Evolutionary conservation across 306 rosid species (phyloP), one percentile per base, ranked within the genome.

Genomic region (Mucuna pruriens): DNA sequence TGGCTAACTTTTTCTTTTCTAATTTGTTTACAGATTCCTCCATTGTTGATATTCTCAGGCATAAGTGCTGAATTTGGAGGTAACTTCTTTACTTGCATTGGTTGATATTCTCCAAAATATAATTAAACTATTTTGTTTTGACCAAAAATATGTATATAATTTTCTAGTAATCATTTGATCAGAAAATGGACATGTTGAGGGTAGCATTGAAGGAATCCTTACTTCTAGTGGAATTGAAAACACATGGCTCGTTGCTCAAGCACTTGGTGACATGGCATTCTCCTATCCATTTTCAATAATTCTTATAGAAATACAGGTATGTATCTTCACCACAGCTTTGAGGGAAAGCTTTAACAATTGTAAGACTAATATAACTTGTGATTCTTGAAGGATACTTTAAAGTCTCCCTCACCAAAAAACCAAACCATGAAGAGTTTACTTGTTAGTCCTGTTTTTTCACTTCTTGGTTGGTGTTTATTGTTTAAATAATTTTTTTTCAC

Each of bases 51-150:
- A 64, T 84, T 86, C 83, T 91, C 96, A 1, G 91, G 94, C 75
- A 88, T 92, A 54, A 83, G 97, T 86, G 96, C 97, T 74, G 93
- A 94, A 80, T 93, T 93, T 84, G 99, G 97, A 86, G 98, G 98
- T 95, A 88, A 62, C 74, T 25, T 71, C 33, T 29, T 0, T 45
- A 16, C 55, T 71, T 61, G 75, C 31, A n/a, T n/a, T n/a, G n/a
- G n/a, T n/a, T n/a, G n/a, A n/a, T n/a, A n/a, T n/a, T n/a, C n/a
- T n/a, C n/a, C n/a, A n/a, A n/a, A n/a, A 52, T 63, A 71, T 33
- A 17, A 38, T 55, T 2, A 48, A 48, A 76, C 46, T 39, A 78
- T 42, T 52, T 52, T 69, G 60, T 67, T 52, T 39, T 36, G n/a
- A 33, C 7, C 42, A 29, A 52, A 51, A 34, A 33, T 29, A 54